phyloP scores from a whole-genome alignment of 2,329 filamentous ascomycete genomes.

The Tolypocladium album region DNA sequence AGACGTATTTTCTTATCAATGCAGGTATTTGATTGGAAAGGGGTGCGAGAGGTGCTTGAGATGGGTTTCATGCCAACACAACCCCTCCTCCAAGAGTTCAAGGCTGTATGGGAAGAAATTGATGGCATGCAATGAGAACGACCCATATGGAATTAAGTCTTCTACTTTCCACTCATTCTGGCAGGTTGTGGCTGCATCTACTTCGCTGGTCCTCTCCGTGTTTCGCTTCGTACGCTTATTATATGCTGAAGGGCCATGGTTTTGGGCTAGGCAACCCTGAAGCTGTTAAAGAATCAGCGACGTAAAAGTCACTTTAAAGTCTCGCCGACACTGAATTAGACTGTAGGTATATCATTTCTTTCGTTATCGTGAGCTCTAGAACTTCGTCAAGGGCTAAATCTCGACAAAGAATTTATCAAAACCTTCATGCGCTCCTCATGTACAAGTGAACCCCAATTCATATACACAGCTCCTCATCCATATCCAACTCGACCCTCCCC shows the following conservation, averaged over 20 bases:
- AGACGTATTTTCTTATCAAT: not conserved
- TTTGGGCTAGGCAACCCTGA: too few species aligned
- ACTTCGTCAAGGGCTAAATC: not conserved
- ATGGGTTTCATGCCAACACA: not conserved
- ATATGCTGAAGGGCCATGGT: too few species aligned
- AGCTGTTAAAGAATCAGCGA: not conserved
- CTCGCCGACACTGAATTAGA: not conserved
- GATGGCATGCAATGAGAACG: not conserved
- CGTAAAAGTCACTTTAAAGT: too few species aligned
- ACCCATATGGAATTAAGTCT: not conserved
- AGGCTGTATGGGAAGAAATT: not conserved
- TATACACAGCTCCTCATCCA: not conserved
- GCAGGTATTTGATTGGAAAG: not conserved
- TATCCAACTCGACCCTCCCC: not conserved
- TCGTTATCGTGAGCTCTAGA: not conserved
- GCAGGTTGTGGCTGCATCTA: too few species aligned
- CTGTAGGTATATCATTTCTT: not conserved
- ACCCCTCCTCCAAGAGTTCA: not conserved
- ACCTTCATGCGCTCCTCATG: not conserved
- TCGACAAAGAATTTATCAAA: not conserved
- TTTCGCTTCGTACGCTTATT: too few species aligned
- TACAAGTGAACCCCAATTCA: not conserved
- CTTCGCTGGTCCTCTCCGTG: too few species aligned
- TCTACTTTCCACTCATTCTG: not conserved
- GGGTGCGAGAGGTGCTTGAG: not conserved